A percentile compares a stretch with the other conserved stretches of the same genome.
phyloP scores from a whole-genome alignment of 2,329 filamentous ascomycete genomes.

The Ascocoryne sarcoides region DNA sequence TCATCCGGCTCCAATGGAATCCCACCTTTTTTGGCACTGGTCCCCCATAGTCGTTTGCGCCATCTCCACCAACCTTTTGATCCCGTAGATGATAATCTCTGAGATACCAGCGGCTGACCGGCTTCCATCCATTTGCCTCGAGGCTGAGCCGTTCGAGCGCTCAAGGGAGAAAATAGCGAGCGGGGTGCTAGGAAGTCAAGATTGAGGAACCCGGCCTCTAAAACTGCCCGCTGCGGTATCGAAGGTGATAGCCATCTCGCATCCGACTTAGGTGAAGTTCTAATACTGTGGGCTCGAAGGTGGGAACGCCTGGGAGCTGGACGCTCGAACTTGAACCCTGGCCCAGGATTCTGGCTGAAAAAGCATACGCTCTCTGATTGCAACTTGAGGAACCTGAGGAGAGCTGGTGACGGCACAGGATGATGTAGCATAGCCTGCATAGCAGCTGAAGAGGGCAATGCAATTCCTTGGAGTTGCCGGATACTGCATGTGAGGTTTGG shows the following conservation, averaged over 20 bases:
- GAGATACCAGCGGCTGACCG: slow-evolving; percentile 4
- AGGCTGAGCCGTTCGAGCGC: slow-evolving; percentile 1
- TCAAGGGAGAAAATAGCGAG: slow-evolving; percentile 5
- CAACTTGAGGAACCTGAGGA: slow-evolving; percentile 64
- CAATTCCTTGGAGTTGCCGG: not conserved
- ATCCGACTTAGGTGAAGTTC: slow-evolving; percentile 5
- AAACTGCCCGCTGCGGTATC: slow-evolving; percentile 9
- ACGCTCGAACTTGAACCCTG: slow-evolving; percentile 22
- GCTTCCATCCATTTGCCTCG: slow-evolving; percentile 1
- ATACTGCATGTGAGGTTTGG: not conserved
- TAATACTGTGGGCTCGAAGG: slow-evolving; percentile 2
- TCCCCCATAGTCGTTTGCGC: slow-evolving; percentile 21
- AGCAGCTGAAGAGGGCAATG: slow-evolving; percentile 14
- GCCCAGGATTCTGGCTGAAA: slow-evolving; percentile 35
- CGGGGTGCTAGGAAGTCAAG: slow-evolving; percentile 23
- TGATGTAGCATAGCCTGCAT: slow-evolving; percentile 26
- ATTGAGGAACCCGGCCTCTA: slow-evolving; percentile 20
- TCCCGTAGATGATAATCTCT: slow-evolving; percentile 15
- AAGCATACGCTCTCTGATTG: slow-evolving; percentile 55
- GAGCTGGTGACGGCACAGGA: slow-evolving; percentile 40
- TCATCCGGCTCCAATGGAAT: slow-evolving; percentile 45
- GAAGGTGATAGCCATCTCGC: slow-evolving; percentile 17
- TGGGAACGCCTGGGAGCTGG: slow-evolving; percentile 12
- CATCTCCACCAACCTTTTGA: slow-evolving; percentile 21
- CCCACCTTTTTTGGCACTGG: slow-evolving; percentile 12